Percentiles rank a stretch among this genome's conserved stretches.
These are phyloP conservation scores for Rhizopogon vinicolor DNA, from an alignment of 768 basidiomycete species.

Conservation along the genomic window DNA sequence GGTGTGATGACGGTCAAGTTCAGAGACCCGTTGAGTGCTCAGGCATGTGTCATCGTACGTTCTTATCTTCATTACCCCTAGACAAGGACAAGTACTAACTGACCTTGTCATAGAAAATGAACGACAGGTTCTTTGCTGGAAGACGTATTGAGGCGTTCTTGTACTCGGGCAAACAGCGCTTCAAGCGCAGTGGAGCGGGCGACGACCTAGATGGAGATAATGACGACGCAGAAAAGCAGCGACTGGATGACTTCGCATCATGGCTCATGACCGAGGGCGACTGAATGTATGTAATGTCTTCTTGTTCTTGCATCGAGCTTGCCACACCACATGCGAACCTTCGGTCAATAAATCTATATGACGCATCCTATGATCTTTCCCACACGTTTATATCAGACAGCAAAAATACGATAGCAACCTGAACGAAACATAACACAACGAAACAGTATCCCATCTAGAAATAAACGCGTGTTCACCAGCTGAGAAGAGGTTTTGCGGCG, in stretches of 20 bases:
- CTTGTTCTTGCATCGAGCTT: background rate
- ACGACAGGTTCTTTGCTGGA: conserved; percentile 87
- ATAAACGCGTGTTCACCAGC: conserved; percentile 43
- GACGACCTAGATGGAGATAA: conserved; percentile 62
- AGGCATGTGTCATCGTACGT: conserved; percentile 84
- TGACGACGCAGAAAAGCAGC: conserved; percentile 74
- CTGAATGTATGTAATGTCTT: conserved; percentile 20
- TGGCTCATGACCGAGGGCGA: conserved; percentile 86
- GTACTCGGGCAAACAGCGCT: conserved; percentile 78
- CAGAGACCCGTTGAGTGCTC: conserved; percentile 85
- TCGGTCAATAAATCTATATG: background rate
- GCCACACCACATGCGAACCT: background rate
- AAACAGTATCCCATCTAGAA: background rate
- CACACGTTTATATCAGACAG: background rate
- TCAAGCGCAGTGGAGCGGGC: conserved; percentile 66
- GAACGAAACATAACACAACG: background rate
- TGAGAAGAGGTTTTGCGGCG: conserved; percentile 61
- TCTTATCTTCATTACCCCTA: background rate
- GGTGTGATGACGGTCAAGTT: conserved; percentile 98
- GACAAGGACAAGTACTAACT: background rate
- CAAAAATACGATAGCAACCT: background rate
- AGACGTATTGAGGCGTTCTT: conserved; percentile 77
- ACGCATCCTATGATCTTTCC: background rate
- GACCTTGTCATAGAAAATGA: conserved; percentile 70
- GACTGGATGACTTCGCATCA: conserved; percentile 82